Conservation (phyloP, 495 filamentous ascomycete genomes). For the Podospora didyma region DNA sequence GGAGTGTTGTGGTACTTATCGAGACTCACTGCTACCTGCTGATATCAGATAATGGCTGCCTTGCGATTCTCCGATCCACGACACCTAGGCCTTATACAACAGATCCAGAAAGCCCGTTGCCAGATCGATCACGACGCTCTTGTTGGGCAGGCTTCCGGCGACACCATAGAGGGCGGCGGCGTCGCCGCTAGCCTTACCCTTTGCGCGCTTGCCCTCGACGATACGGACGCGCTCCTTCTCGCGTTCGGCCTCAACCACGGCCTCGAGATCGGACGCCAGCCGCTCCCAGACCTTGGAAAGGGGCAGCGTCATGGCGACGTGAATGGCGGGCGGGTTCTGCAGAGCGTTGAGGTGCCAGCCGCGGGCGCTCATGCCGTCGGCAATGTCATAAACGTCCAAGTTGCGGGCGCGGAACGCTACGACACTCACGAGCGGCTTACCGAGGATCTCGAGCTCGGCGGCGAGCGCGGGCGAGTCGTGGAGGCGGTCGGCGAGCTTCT, state of each 20-base stretch:
- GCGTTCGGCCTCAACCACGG: conserved; percentile 72
- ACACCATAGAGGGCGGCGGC: conserved; percentile 91
- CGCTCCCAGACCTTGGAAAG: conserved; percentile 75
- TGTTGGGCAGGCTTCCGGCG: conserved; percentile 90
- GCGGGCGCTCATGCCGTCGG: conserved; percentile 71
- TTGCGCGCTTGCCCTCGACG: conserved; percentile 70
- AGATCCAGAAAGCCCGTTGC: conserved; percentile 92
- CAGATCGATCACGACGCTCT: conserved; percentile 87
- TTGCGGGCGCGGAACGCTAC: conserved; percentile 78
- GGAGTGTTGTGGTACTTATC: no score
- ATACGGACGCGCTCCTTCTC: conserved; percentile 58
- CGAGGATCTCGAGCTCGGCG: conserved; percentile 73
- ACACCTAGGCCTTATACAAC: conserved; percentile 76
- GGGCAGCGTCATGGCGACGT: conserved; percentile 91
- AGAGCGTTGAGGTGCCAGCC: conserved; percentile 97
- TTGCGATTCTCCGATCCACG: no score
- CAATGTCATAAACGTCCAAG: conserved; percentile 83
- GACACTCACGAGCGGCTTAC: conserved; percentile 82
- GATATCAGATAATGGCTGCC: no score
- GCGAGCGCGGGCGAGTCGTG: conserved; percentile 59
- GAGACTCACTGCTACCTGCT: no score
- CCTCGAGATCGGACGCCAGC: conserved; percentile 72
- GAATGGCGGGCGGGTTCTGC: conserved; percentile 88
- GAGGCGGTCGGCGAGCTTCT: conserved; percentile 78
- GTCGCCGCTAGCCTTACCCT: conserved; percentile 62